phyloP scores from a whole-genome alignment of 352 stramenopile species.

The Halophytophthora batemanensis region DNA sequence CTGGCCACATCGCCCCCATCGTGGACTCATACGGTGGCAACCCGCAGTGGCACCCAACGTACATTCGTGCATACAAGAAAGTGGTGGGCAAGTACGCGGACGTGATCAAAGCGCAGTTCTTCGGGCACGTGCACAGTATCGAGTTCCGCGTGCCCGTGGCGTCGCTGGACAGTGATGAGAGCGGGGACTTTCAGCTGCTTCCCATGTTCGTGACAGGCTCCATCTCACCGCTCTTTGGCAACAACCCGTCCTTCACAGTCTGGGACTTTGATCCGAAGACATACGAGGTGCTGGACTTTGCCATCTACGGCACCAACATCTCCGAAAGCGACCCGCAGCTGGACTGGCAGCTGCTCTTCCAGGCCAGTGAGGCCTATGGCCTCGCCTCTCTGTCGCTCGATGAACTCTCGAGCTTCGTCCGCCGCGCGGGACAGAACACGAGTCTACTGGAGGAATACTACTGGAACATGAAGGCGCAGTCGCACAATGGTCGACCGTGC shows the following conservation, averaged over 20 bases:
- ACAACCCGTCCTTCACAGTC: slow-evolving; percentile 91
- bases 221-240: slow-evolving; percentile 89
- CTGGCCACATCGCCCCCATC: slow-evolving; percentile 90
- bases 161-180: slow-evolving; percentile 17
- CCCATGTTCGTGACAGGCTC: slow-evolving; percentile 85
- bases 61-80: slow-evolving; percentile 80
- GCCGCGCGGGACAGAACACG: slow-evolving; percentile 44
- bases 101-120: slow-evolving; percentile 88
- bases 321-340: slow-evolving; percentile 43
- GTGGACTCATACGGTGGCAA: slow-evolving; percentile 88
- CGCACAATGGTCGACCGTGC: slow-evolving; percentile 44
- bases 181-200: slow-evolving; percentile 30
- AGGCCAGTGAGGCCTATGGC: slow-evolving; percentile 55
- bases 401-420: slow-evolving; percentile 42
- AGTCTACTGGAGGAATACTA: slow-evolving; percentile 71
- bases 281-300: slow-evolving; percentile 76
- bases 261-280: slow-evolving; percentile 77
- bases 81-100: slow-evolving; percentile 71
- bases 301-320: slow-evolving; percentile 77
- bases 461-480: slow-evolving; percentile 83
- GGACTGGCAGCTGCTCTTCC: slow-evolving; percentile 60
- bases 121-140: slow-evolving; percentile 91
- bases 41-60: slow-evolving; percentile 87
- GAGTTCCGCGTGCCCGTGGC: slow-evolving; percentile 81
- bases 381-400: slow-evolving; percentile 44